Evolutionary conservation across 1,139 yeast species (phyloP).

Genomic region (Zygosaccharomyces pseudobailii): DNA sequence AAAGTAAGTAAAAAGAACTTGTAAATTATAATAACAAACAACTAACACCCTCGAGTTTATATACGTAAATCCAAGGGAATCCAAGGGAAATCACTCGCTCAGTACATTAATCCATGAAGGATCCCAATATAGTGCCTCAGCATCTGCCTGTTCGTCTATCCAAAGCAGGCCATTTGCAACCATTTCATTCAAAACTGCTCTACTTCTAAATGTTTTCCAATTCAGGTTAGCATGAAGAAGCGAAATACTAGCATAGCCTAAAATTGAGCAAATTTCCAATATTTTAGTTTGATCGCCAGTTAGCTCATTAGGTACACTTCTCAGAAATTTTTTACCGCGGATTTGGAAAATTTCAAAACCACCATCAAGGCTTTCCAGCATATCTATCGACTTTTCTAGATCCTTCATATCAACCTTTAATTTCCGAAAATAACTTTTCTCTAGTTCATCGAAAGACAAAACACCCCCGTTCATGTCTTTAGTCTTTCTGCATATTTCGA

Average conservation of each 20-base stretch:
- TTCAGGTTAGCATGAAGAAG: slow-evolving; percentile 63
- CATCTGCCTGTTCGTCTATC: slow-evolving; percentile 56
- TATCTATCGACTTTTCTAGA: slow-evolving; percentile 44
- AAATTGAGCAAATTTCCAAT: slow-evolving; percentile 68
- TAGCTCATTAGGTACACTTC: slow-evolving; percentile 49
- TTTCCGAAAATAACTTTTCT: slow-evolving; percentile 34
- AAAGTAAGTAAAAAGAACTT: background rate
- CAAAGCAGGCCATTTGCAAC: slow-evolving; percentile 75
- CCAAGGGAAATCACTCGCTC: too few relatives aligned
- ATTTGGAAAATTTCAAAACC: slow-evolving; percentile 44
- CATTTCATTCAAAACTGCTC: slow-evolving; percentile 69
- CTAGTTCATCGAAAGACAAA: slow-evolving; percentile 58
- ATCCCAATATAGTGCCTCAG: slow-evolving; percentile 61
- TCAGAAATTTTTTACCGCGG: slow-evolving; percentile 39
- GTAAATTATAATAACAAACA: background rate
- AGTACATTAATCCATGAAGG: slow-evolving; percentile 46
- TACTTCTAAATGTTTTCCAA: slow-evolving; percentile 65
- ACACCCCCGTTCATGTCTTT: slow-evolving; percentile 76
- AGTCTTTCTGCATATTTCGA: slow-evolving; percentile 70
- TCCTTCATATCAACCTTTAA: slow-evolving; percentile 43
- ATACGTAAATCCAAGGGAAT: too few relatives aligned
- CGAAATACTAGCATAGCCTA: slow-evolving; percentile 61
- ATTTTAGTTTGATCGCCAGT: slow-evolving; percentile 63
- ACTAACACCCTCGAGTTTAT: too few relatives aligned
- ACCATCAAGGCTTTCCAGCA: slow-evolving; percentile 41